phyloP scores from a whole-genome alignment of 2,329 filamentous ascomycete genomes.

The Zymoseptoria crescenta region DNA sequence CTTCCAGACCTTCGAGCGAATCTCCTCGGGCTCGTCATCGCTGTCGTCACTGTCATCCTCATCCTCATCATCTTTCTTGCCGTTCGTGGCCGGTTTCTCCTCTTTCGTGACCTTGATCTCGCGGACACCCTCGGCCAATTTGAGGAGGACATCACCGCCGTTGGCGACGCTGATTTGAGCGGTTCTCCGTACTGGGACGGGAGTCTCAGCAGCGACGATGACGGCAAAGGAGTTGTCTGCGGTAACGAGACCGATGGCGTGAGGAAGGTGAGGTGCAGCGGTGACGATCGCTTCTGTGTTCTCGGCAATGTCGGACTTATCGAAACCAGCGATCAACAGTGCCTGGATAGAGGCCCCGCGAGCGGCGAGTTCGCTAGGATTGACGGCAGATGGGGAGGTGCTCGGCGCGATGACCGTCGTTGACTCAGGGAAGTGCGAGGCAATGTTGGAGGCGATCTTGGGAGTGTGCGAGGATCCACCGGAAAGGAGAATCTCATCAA shows the following conservation, averaged over 20 bases:
- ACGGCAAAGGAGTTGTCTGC: constrained; percentile 66
- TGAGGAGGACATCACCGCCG: constrained; percentile 81
- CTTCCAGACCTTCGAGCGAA: constrained; percentile 88
- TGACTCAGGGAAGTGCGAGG: constrained; percentile 69
- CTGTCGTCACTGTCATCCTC: constrained; percentile 51
- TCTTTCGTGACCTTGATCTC: constrained; percentile 92
- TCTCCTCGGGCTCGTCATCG: constrained; percentile 79
- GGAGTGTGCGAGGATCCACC: constrained; percentile 91
- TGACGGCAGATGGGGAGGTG: constrained; percentile 69
- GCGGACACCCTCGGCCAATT: constrained; percentile 77
- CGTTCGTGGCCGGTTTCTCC: constrained; percentile 57
- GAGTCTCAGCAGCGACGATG: constrained; percentile 77
- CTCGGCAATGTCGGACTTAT: constrained; percentile 87
- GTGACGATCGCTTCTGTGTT: constrained; percentile 93
- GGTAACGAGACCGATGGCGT: constrained; percentile 79
- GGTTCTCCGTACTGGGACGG: constrained; percentile 78
- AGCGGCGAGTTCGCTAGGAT: constrained; percentile 83
- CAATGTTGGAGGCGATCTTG: constrained; percentile 76
- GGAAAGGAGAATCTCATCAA: constrained; percentile 89
- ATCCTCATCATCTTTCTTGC: constrained; percentile 50
- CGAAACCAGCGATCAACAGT: constrained; percentile 88
- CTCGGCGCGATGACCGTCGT: constrained; percentile 77
- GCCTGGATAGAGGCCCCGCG: constrained; percentile 94
- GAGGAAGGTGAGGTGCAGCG: constrained; percentile 80
- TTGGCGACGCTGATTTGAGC: constrained; percentile 68